Conservation (phyloP, 177 flowering plant genomes). For the Telopea speciosissima region DNA sequence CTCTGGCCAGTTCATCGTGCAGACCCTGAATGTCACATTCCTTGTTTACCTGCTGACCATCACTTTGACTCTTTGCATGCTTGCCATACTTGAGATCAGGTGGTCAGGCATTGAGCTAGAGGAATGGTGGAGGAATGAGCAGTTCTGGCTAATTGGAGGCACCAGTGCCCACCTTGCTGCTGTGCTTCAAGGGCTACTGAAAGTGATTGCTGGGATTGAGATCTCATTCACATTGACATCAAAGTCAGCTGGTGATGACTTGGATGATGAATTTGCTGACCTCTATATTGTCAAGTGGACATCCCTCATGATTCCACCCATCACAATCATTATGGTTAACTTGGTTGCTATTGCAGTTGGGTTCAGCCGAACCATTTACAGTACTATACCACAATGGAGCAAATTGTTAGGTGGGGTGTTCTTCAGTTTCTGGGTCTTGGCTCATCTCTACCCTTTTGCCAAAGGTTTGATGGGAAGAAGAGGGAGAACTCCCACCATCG, state of each 20-base stretch:
- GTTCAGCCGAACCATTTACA: slow-evolving; percentile 57
- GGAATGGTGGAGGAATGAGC: slow-evolving; percentile 74
- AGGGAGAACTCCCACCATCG: slow-evolving; percentile 82
- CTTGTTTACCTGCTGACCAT: slow-evolving; percentile 49
- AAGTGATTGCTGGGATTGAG: slow-evolving; percentile 70
- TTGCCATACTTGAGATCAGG: slow-evolving; percentile 57
- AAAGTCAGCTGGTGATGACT: slow-evolving; percentile 40
- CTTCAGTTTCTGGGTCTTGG: slow-evolving; percentile 91
- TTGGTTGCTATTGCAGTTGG: slow-evolving; percentile 69
- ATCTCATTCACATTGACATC: slow-evolving; percentile 9
- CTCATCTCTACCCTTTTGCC: slow-evolving; percentile 20
- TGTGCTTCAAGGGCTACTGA: slow-evolving; percentile 71
- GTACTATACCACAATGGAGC: slow-evolving; percentile 68
- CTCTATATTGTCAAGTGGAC: slow-evolving; percentile 80
- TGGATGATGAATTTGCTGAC: slow-evolving; percentile 72
- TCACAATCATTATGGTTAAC: slow-evolving; percentile 67
- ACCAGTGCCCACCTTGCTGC: slow-evolving; percentile 72
- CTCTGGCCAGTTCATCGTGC: slow-evolving; percentile 37
- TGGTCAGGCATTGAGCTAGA: slow-evolving; percentile 63
- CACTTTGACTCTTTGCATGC: slow-evolving; percentile 40
- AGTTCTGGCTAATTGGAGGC: slow-evolving; percentile 84
- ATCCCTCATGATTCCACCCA: slow-evolving; percentile 84
- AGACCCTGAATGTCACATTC: slow-evolving; percentile 43
- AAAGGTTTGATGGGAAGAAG: slow-evolving; percentile 91
- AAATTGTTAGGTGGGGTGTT: slow-evolving; percentile 75